Percentiles rank a stretch among this genome's conserved stretches.
Conservation (phyloP, 2,329 filamentous ascomycete species). For the Nemania sp. region DNA sequence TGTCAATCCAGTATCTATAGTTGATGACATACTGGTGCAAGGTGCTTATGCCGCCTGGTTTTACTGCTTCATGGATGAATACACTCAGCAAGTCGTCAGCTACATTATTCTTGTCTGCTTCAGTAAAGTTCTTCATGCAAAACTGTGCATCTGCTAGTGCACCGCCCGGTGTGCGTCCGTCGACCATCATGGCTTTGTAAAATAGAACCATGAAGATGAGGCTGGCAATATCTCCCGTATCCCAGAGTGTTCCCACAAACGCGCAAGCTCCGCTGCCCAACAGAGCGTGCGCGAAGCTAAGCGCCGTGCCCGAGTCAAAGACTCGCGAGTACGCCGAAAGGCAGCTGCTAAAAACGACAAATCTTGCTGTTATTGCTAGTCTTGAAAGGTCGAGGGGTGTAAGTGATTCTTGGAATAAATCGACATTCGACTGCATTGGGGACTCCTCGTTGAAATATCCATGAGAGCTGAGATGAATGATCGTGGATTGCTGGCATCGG, state of each 20-base stretch:
- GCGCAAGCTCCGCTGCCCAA: constrained; percentile 18
- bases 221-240: constrained; percentile 18
- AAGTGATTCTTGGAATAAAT: constrained; percentile 16
- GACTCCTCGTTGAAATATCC: constrained; percentile 21
- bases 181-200: constrained; percentile 19
- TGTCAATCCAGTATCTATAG: constrained; percentile 21
- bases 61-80: constrained; percentile 10
- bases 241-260: constrained; percentile 18
- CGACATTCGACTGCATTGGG: constrained; percentile 19
- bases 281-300: constrained; percentile 22
- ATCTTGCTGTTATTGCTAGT: constrained; percentile 11
- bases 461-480: constrained; percentile 23
- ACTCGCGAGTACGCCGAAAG: constrained; percentile 20
- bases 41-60: background rate
- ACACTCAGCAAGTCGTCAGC: constrained; percentile 11
- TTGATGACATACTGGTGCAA: constrained; percentile 19
- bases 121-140: constrained; percentile 14
- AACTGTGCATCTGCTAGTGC: constrained; percentile 13
- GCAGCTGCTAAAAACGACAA: constrained; percentile 22
- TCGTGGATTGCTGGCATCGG: constrained; percentile 10
- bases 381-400: constrained; percentile 20
- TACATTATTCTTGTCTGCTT: constrained; percentile 7
- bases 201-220: constrained; percentile 24
- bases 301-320: constrained; percentile 19
- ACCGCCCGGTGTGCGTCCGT: constrained; percentile 9